These are phyloP conservation scores for Leccinellum rugosiceps DNA, from an alignment of 768 basidiomycete species.

Conservation along the genomic window DNA sequence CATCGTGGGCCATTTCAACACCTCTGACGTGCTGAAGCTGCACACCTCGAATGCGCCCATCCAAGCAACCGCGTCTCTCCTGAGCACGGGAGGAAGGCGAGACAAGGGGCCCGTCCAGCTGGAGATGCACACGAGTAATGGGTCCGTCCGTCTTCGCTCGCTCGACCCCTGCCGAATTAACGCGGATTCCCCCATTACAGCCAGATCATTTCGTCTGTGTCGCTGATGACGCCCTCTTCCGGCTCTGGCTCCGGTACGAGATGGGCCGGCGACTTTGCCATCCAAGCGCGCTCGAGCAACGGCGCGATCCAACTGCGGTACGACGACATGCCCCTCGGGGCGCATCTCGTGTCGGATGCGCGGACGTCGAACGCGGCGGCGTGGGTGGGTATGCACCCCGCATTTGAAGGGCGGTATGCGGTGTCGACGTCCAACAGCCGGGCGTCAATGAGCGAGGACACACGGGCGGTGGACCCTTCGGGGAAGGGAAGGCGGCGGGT, in stretches of 20 bases:
- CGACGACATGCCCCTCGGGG: constrained; percentile 28
- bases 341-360: constrained; percentile 30
- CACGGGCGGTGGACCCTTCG: constrained; percentile 26
- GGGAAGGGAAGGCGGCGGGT: constrained; percentile 30
- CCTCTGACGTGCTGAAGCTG: constrained; percentile 26
- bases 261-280: constrained; percentile 26
- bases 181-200: background rate
- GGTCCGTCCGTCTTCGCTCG: constrained; percentile 2
- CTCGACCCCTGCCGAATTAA: background rate
- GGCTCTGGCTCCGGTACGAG: constrained; percentile 19
- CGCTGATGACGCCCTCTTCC: constrained; percentile 20
- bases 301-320: constrained; percentile 26
- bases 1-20: constrained; percentile 39
- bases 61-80: constrained; percentile 24
- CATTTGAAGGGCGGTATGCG: constrained; percentile 40
- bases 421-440: constrained; percentile 26
- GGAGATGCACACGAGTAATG: constrained; percentile 24
- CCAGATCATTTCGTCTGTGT: constrained; percentile 16
- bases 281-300: constrained; percentile 36
- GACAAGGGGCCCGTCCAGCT: background rate
- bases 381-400: constrained; percentile 27
- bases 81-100: constrained; percentile 1
- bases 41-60: constrained; percentile 36
- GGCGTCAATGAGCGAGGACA: constrained; percentile 13
- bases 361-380: constrained; percentile 34